These are phyloP conservation scores for Diospyros lotus DNA, from an alignment of 148 eudicot genomes.

Conservation along the genomic window DNA sequence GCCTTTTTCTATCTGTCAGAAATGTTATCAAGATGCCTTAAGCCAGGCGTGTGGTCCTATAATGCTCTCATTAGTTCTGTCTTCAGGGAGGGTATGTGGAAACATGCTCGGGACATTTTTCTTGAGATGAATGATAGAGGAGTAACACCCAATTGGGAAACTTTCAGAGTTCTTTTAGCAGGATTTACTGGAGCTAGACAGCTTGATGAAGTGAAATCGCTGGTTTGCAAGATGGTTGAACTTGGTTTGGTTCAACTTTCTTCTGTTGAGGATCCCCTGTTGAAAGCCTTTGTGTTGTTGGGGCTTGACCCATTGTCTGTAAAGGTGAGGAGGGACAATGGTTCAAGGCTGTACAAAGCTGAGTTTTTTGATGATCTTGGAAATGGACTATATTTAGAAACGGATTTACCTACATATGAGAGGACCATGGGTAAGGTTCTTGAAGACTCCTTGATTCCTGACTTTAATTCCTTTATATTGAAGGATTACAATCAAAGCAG, in stretches of 20 bases:
- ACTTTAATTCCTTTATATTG: constrained; percentile 42
- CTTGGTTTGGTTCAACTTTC: constrained; percentile 40
- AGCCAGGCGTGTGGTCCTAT: constrained; percentile 51
- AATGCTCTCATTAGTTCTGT: constrained; percentile 59
- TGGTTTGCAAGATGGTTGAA: constrained; percentile 41
- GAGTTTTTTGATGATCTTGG: constrained; percentile 71
- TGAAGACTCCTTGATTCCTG: constrained; percentile 57
- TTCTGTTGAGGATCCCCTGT: constrained; percentile 45
- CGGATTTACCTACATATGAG: constrained; percentile 56
- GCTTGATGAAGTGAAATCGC: constrained; percentile 50
- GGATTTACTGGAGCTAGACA: constrained; percentile 63
- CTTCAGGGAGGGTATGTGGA: constrained; percentile 62
- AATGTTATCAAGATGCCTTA: constrained; percentile 41
- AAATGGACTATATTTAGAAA: constrained; percentile 83
- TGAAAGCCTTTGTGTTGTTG: constrained; percentile 53
- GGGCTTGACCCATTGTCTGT: constrained; percentile 50
- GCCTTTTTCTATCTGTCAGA: constrained; percentile 59
- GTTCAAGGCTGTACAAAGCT: constrained; percentile 33
- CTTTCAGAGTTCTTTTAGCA: constrained; percentile 63
- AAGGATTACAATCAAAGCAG: constrained; percentile 27
- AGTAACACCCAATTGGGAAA: constrained; percentile 41
- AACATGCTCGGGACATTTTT: constrained; percentile 45
- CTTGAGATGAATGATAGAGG: constrained; percentile 62
- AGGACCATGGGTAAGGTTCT: constrained; percentile 39
- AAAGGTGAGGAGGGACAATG: constrained; percentile 74